Base-by-base conservation (phyloP, 768 basidiomycete species). In the Boletus rubescentipes region DNA sequence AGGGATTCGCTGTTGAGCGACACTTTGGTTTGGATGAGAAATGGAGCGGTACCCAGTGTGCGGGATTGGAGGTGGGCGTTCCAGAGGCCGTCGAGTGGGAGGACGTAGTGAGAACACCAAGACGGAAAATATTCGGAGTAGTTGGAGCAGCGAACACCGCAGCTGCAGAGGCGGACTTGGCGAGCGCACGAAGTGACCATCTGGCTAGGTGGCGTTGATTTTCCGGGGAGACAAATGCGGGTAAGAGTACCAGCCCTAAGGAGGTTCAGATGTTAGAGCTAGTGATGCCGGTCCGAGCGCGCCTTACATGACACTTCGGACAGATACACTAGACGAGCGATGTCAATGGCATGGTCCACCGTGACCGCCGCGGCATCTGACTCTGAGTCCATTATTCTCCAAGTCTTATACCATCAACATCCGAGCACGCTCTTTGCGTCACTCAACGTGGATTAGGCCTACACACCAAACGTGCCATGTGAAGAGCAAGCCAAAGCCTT, bases 41-140 rank as follows among this genome's bases (percentile, higher is more conserved):
- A 80, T 0, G 53, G 9, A 23, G 77, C 72, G 20, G 87, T 66
- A 6, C 6, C 12, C 10, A 70, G 43, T 18, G 77, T 72, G 21
- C 68, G 53, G 38, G 65, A 53, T 21, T 29, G 46, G 18, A 85
- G 59, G 67, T 76, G 79, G 2, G 80, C 71, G 38, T 83, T 81
- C 93, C 96, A 99, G 21, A 98, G 69, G 12, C 94, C 91, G 11
- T 82, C 73, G 16, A 68, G 46, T 0, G 96, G 95, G 8, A 97
- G 75, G 39, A 75, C 42, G n/a, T 96, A 97, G 68, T 98, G 96
- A 0, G 84, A n/a, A n/a, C 81, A 51, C 95, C 89, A 18, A 98
- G 84, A 60, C 93, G 91, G 35, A n/a, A n/a, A n/a, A n/a, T n/a
- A n/a, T n/a, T n/a, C n/a, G n/a, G n/a, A n/a, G n/a, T n/a, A n/a